Evolutionary conservation across 179 eudicot species (phyloP), one percentile per base, ranked within the genome.

Genomic region (Corrigiola litoralis): DNA sequence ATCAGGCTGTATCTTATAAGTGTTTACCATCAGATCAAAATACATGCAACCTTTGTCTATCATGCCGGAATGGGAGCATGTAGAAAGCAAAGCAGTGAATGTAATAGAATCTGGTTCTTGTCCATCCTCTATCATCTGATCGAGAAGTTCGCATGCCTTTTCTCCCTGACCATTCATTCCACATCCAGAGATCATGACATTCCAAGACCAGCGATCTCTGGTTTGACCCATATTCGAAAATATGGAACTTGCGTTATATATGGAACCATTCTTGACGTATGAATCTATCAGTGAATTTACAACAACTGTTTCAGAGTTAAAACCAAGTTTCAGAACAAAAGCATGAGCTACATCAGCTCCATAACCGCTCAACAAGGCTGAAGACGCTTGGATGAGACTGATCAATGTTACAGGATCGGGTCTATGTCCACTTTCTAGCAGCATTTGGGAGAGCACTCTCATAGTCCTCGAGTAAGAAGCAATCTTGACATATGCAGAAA

Each of bases 151-250:
- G 16, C 70, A 58, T 7, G 84, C 82, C 63, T 80, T 77, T 41
- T 53, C 71, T 66, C 70, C 80, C 38, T 64, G 63, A 20, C 89
- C 83, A 45, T 79, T 77, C 61, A 77, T 75, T 23, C 83, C 86
- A 48, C 46, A 85, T 48, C 80, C 86, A 6, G 81, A 75, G 6
- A 85, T 82, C 84, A 85, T 80, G 32, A 77, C 67, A 52, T 77
- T 80, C 84, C 81, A 80, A 51, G 84, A 76, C 29, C 80, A 76
- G 13, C 62, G 69, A 48, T 80, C 84, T 80, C 71, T 67, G 57
- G 40, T 17, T 28, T 47, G 53, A 66, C 78, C 72, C 77, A 67
- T 66, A 20, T 76, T 71, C 34, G 21, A 29, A 59, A 80, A 80
- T 17, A 80, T 12, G 24, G 69, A 53, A 16, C 44, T 70, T 13